Base-by-base conservation (phyloP, 2,329 filamentous ascomycete species). In the Calonectria pauciramosa region DNA sequence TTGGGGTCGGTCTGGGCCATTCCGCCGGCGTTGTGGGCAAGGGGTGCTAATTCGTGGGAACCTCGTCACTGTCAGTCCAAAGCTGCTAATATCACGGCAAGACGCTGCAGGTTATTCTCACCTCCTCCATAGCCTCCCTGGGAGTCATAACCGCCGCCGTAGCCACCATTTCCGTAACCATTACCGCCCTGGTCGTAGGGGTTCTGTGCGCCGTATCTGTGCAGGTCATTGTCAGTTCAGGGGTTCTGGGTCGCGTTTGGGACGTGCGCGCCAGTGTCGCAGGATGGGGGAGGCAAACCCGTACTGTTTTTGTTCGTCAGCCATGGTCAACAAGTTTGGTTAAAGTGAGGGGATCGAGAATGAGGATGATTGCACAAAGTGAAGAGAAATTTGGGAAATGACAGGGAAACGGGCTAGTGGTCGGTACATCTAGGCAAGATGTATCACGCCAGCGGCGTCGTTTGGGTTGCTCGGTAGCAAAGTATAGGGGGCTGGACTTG, bases 1-100 rank as follows among this genome's bases (percentile, higher is more conserved):
- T 95, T 96, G 54, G 94, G 92, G 84, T 96, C 91, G 79, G 86
- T 81, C 64, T 84, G 83, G 51, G 83, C 88, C 68, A 89, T 88
- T 64, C 85, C 85, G 66, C 86, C 82, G 64, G 86, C 88, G 74
- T 89, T 90, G 75, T 90, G 89, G 56, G 88, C 85, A 59, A 94
- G 89, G 16, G 93, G 90, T 60, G 91, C 90, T 93, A 96, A 94
- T 86, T 96, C 94, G 80, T 90, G 89, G 80, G 86, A 72, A 20
- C 65, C 70, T 73, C 23, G 20, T 51, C 4, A 47, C 9, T 20
- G 47, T 70, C 18, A 72, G 70, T 51, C 59, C 26, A 26, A 32
- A 18, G 13, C 44, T 34, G 9, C 54, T 28, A 13, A 23, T n/a
- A 16, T 14, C 9, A 30, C 26, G 30, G n/a, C 56, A 9, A 23